These are phyloP conservation scores for Leccinum truebloodii DNA, from an alignment of 768 basidiomycete genomes.

Conservation along the genomic window DNA sequence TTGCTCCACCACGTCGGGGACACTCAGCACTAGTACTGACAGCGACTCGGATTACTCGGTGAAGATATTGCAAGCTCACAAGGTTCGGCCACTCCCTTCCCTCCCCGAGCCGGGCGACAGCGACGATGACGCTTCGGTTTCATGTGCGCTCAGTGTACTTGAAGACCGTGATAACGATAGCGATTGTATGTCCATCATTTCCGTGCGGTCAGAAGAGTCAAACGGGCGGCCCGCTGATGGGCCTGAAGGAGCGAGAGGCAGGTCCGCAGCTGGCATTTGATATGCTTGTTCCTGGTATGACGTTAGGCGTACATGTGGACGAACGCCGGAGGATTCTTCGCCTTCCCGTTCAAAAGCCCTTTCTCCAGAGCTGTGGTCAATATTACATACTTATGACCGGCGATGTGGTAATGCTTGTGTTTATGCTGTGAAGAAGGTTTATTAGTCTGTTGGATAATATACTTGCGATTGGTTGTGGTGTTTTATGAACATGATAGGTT, in stretches of 20 bases:
- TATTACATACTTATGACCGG: neutral
- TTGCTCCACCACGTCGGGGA: neutral
- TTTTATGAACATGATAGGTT: no score
- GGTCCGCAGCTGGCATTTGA: neutral
- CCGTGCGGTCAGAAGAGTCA: conserved; percentile 40
- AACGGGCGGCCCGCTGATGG: conserved; percentile 19
- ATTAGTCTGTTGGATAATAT: neutral
- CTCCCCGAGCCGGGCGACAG: neutral
- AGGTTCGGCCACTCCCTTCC: conserved; percentile 14
- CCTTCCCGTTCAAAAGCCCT: neutral
- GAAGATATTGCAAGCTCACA: conserved; percentile 2
- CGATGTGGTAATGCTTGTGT: neutral
- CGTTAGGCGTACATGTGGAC: neutral
- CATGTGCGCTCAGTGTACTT: neutral
- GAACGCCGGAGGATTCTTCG: neutral
- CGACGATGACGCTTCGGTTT: conserved; percentile 3
- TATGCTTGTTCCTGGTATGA: neutral
- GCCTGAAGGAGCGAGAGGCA: conserved; percentile 3
- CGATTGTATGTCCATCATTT: conserved; percentile 14
- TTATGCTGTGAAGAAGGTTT: neutral
- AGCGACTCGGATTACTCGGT: conserved; percentile 6
- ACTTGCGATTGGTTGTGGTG: neutral
- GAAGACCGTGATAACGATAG: neutral
- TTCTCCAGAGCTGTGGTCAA: conserved; percentile 4
- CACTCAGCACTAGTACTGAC: conserved; percentile 1